A percentile compares a stretch with the other conserved stretches of the same genome.
These are phyloP conservation scores for Stachybotrys elegans DNA, from an alignment of 2,329 filamentous ascomycete species.

Conservation along the genomic window DNA sequence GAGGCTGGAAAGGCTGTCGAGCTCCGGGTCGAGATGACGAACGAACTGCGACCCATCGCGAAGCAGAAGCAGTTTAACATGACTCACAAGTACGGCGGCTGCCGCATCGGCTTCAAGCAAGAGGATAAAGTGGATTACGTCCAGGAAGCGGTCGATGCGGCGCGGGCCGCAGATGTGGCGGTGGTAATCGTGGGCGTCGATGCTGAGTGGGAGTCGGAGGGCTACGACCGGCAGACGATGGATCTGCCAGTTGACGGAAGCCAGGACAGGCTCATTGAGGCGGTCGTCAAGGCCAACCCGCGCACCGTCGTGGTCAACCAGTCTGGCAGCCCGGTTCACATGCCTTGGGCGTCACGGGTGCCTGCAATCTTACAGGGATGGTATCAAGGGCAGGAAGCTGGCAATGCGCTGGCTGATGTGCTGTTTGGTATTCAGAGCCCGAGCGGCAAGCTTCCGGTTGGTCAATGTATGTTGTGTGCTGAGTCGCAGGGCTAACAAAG, in stretches of 20 bases:
- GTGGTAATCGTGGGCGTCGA: conserved; percentile 66
- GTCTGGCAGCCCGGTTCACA: conserved; percentile 37
- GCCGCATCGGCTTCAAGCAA: conserved; percentile 66
- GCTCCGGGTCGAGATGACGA: conserved; percentile 46
- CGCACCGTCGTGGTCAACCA: conserved; percentile 62
- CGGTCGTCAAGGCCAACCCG: conserved; percentile 57
- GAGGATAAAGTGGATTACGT: conserved; percentile 56
- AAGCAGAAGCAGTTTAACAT: conserved; percentile 54
- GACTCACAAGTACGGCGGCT: conserved; percentile 65
- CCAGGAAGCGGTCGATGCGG: conserved; percentile 59
- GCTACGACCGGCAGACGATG: conserved; percentile 68
- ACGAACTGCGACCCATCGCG: conserved; percentile 55
- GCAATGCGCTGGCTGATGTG: conserved; percentile 62
- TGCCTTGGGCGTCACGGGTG: conserved; percentile 63
- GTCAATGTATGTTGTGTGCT: background rate
- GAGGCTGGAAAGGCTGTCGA: conserved; percentile 55
- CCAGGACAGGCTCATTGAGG: conserved; percentile 56
- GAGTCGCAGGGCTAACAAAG: background rate
- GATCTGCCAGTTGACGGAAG: conserved; percentile 56
- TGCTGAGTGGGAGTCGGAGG: conserved; percentile 72
- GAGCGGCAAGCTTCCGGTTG: conserved; percentile 62
- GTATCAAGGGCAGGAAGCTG: conserved; percentile 59
- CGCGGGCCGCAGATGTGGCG: conserved; percentile 59
- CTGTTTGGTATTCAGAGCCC: conserved; percentile 64
- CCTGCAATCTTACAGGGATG: conserved; percentile 58